Percentiles rank a stretch among this genome's conserved stretches.
Evolutionary conservation across 495 filamentous ascomycete genomes (phyloP).

Genomic region (Thozetella sp.): DNA sequence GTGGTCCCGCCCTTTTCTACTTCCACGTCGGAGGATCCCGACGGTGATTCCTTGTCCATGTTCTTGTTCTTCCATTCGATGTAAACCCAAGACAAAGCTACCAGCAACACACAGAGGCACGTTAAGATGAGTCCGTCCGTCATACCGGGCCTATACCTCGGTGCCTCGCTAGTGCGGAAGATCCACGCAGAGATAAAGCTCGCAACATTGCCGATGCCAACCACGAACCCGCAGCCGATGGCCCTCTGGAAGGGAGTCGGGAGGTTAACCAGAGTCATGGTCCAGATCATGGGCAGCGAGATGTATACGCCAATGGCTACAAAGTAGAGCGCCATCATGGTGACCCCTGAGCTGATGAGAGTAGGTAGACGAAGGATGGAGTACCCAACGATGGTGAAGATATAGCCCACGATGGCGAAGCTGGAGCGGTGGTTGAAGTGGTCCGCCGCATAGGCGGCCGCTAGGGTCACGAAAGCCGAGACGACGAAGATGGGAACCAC

Average conservation of each 20-base stretch:
- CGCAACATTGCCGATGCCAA: slow-evolving; percentile 19
- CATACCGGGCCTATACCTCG: slow-evolving; percentile 2
- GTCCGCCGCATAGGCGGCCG: slow-evolving; percentile 25
- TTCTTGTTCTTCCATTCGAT: neutral
- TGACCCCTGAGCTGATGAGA: slow-evolving; percentile 11
- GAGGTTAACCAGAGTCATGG: slow-evolving; percentile 13
- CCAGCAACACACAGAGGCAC: neutral
- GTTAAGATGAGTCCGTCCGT: neutral
- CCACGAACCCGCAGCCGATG: slow-evolving; percentile 11
- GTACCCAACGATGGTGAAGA: slow-evolving; percentile 29
- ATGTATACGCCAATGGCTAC: slow-evolving; percentile 9
- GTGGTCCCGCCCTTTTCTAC: neutral
- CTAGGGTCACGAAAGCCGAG: slow-evolving; percentile 8
- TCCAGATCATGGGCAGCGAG: slow-evolving; percentile 17
- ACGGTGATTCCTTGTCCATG: neutral
- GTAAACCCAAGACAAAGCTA: neutral
- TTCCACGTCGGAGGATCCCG: neutral
- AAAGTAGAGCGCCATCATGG: slow-evolving; percentile 15
- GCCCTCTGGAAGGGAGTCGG: slow-evolving; percentile 9
- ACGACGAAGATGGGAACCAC: slow-evolving; percentile 36
- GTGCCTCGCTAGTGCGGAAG: slow-evolving; percentile 8
- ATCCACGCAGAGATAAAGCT: slow-evolving; percentile 35
- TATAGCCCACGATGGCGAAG: slow-evolving; percentile 30
- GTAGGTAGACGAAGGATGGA: slow-evolving; percentile 30
- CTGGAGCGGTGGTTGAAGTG: slow-evolving; percentile 29